Evolutionary conservation across 192 early-diverging fungal genomes (phyloP), one percentile per base, ranked within the genome.

Genomic region (Neocallimastix lanati): DNA sequence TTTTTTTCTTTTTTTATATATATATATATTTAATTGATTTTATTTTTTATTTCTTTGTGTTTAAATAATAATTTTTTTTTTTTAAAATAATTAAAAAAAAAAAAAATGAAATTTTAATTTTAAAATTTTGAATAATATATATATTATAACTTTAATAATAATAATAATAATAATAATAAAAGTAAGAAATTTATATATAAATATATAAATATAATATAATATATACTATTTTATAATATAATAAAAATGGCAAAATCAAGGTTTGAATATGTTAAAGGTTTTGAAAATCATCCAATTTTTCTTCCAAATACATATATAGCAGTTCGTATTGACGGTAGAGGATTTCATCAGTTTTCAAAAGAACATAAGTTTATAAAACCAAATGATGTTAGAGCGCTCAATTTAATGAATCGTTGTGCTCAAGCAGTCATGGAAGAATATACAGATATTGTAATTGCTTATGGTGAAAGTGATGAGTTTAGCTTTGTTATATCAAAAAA

Each of bases 381-480:
- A 77, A 92, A 94, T 82, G 94, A 93, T 78, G 83, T 90, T 81
- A 82, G 89, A 5, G 93, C 92, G 9, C 88, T 97, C 58, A 82
- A 92, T 58, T 84, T 96, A 37, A 96, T 95, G 92, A 95, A 94
- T 82, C 86, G 88, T 27, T 92, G 90, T 67, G 94, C 93, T n/a
- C 83, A 85, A 38, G 81, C 80, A 25, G 93, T 96, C 25, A 93
- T 97, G 92, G 84, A 90, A 40, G 90, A 92, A 78, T 87, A 95
- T 76, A 84, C 86, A 16, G 95, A 95, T 82, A 91, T 95, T 77
- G 85, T 93, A 33, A 67, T 97, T 0, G 93, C 92, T 25, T 99
- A 96, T 82, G 97, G 80, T 29, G 91, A 98, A 85, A 94, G 92
- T 82, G 96, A 98, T 84, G 96, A 98, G 83, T 98, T 89, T 86